phyloP scores from a whole-genome alignment of 345 rosid genomes.

The Citrus maxima region DNA sequence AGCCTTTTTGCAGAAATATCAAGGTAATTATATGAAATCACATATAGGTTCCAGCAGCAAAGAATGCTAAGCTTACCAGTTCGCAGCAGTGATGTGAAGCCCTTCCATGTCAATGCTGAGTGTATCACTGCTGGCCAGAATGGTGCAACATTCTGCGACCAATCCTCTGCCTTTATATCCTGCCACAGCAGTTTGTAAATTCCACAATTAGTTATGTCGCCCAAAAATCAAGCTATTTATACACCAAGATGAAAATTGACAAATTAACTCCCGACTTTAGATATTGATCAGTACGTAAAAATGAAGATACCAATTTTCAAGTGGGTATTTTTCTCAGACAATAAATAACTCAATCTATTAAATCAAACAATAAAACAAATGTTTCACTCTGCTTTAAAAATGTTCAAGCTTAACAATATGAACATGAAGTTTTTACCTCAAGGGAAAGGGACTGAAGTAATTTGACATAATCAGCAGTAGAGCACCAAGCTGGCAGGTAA shows the following conservation, averaged over 20 bases:
- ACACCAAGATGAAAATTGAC: neutral
- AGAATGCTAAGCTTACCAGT: conserved; percentile 43
- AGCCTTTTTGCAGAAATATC: neutral
- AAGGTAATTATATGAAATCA: neutral
- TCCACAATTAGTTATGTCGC: neutral
- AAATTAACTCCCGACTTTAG: neutral
- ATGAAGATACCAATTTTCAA: neutral
- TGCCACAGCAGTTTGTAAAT: conserved; percentile 18
- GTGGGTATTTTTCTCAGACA: too few species aligned
- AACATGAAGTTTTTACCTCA: conserved; percentile 36
- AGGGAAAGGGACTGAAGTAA: conserved; percentile 54
- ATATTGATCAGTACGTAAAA: neutral
- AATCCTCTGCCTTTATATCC: conserved; percentile 86
- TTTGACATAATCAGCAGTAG: conserved; percentile 66
- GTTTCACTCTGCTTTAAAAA: neutral
- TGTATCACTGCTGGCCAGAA: conserved; percentile 92
- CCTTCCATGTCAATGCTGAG: conserved; percentile 85
- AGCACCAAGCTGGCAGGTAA: conserved; percentile 89
- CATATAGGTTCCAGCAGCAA: neutral
- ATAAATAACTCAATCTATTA: neutral
- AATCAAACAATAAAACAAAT: neutral
- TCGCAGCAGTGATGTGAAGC: conserved; percentile 58
- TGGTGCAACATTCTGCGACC: conserved; percentile 81
- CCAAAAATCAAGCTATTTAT: neutral
- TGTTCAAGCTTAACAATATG: neutral